A percentile compares a stretch with the other conserved stretches of the same genome.
phyloP scores from a whole-genome alignment of 2,329 filamentous ascomycete species.

The Hypomyces perniciosus region DNA sequence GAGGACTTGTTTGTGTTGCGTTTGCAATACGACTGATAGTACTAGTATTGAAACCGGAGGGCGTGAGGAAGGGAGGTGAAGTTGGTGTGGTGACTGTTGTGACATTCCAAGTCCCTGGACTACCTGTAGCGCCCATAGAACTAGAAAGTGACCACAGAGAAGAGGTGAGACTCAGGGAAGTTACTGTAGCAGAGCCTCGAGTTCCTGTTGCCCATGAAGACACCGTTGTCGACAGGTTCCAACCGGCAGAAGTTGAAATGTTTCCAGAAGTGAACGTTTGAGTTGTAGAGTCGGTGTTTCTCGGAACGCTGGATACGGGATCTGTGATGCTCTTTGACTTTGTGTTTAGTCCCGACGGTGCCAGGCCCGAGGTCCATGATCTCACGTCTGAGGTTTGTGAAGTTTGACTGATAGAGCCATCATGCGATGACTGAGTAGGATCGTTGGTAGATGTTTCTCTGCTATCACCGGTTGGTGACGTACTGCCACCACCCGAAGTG shows the following conservation, averaged over 20 bases:
- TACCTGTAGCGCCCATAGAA: not conserved
- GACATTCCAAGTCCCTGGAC: not conserved
- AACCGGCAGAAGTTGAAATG: not conserved
- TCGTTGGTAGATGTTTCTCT: not conserved
- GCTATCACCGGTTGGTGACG: not conserved
- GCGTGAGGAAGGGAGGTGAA: slow-evolving; percentile 9
- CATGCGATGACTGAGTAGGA: not conserved
- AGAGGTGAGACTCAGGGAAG: not conserved
- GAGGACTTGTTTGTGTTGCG: slow-evolving; percentile 6
- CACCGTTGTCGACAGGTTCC: slow-evolving; percentile 5
- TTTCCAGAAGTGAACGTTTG: not conserved
- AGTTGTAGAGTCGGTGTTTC: not conserved
- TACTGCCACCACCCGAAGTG: not conserved
- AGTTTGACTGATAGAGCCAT: not conserved
- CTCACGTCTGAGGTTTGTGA: not conserved
- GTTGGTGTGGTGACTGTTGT: slow-evolving; percentile 1
- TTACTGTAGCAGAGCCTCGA: not conserved
- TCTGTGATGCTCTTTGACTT: not conserved
- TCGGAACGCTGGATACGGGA: not conserved
- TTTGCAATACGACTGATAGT: slow-evolving; percentile 2
- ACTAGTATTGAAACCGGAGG: slow-evolving; percentile 8
- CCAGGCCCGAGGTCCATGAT: not conserved
- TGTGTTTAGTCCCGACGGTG: not conserved
- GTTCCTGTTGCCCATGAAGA: not conserved
- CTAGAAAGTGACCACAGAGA: not conserved